A percentile compares a stretch with the other conserved stretches of the same genome.
These are phyloP conservation scores for Lipomyces mesembrius DNA, from an alignment of 805 yeast species.

Conservation along the genomic window DNA sequence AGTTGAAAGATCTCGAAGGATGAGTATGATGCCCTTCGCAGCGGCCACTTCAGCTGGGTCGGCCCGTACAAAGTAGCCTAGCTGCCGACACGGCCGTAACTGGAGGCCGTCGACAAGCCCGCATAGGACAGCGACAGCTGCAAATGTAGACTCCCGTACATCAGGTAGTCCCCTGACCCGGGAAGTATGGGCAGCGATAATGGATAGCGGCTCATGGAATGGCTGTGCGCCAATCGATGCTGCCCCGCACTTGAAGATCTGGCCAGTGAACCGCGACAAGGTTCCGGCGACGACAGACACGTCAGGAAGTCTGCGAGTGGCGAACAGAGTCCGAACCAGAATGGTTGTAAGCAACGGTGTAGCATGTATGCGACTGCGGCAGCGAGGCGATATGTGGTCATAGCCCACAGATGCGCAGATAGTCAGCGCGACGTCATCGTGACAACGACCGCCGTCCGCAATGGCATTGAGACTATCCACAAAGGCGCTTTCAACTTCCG, in stretches of 20 bases:
- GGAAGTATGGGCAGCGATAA: not conserved
- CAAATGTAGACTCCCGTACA: constrained; percentile 16
- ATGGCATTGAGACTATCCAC: constrained; percentile 12
- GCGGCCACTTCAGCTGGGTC: constrained; percentile 5
- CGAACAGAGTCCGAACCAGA: constrained; percentile 12
- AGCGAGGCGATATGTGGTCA: not conserved
- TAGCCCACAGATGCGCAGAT: constrained; percentile 13
- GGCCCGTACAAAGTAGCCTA: not conserved
- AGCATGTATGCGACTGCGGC: constrained; percentile 6
- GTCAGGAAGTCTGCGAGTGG: constrained; percentile 4
- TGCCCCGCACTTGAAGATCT: constrained; percentile 5
- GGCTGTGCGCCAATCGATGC: not conserved
- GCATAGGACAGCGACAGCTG: constrained; percentile 19
- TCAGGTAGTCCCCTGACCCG: not conserved
- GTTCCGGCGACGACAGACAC: constrained; percentile 18
- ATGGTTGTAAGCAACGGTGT: not conserved
- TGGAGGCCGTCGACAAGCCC: constrained; percentile 25
- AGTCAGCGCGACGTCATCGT: constrained; percentile 11
- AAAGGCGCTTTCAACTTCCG: constrained; percentile 14
- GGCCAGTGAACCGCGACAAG: constrained; percentile 17
- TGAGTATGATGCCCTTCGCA: constrained; percentile 8
- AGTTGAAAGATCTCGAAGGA: constrained; percentile 20
- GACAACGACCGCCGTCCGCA: not conserved
- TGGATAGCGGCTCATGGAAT: not conserved
- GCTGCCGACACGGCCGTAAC: constrained; percentile 6